Conservation (phyloP, 768 basidiomycete species). For the Psilocybe cubensis region DNA sequence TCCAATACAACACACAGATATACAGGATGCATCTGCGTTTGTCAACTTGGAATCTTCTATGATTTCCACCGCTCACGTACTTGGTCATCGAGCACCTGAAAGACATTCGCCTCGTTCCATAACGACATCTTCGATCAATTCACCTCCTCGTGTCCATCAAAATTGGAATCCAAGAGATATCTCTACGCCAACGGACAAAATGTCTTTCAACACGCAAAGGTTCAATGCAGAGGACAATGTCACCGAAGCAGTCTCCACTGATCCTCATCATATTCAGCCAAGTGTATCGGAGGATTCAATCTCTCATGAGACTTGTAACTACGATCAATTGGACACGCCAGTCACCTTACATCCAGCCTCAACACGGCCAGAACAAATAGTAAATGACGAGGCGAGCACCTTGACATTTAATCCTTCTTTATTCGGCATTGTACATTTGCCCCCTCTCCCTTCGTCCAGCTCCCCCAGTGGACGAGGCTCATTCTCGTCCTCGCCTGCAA, state of each 20-base stretch:
- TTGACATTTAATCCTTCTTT: conserved; percentile 43
- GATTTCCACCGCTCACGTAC: conserved; percentile 16
- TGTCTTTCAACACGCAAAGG: no score
- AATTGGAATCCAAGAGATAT: no score
- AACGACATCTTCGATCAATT: no score
- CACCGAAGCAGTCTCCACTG: not conserved
- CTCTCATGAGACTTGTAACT: not conserved
- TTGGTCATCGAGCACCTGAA: conserved; percentile 7
- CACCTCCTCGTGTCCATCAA: no score
- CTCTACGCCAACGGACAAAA: no score
- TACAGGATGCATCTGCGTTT: conserved; percentile 2
- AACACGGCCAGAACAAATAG: not conserved
- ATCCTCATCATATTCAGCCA: not conserved
- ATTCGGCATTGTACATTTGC: conserved; percentile 45
- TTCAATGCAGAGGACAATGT: not conserved
- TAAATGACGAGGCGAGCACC: conserved; percentile 3
- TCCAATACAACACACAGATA: conserved; percentile 6
- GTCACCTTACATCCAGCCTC: conserved; percentile 6
- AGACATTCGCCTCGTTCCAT: no score
- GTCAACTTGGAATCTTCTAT: conserved; percentile 19
- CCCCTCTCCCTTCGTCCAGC: conserved; percentile 30
- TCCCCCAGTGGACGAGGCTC: conserved; percentile 18
- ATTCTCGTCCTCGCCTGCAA: conserved; percentile 12
- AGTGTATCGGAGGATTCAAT: not conserved
- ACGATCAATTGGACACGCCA: conserved; percentile 7